A percentile compares a stretch with the other conserved stretches of the same genome.
phyloP scores from a whole-genome alignment of 2,329 filamentous ascomycete genomes.

The Pestalotiopsis sp. region DNA sequence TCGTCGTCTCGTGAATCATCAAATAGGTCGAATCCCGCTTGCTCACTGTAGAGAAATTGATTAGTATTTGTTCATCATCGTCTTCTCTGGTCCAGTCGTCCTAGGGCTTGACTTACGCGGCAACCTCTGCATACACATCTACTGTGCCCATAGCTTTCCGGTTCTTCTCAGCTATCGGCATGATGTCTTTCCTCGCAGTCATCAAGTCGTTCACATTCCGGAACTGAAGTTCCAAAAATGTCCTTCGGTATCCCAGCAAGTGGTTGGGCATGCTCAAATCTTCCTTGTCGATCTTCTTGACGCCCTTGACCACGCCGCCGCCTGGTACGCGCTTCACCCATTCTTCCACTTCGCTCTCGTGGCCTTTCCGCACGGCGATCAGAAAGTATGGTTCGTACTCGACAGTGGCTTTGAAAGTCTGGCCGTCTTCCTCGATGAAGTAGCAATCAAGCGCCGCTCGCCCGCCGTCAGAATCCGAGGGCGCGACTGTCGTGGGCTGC shows the following conservation, averaged over 20 bases:
- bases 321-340: slow-evolving; percentile 80
- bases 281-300: slow-evolving; percentile 84
- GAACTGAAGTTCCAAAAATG: slow-evolving; percentile 86
- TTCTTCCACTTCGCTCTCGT: slow-evolving; percentile 93
- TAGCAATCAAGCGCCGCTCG: slow-evolving; percentile 94
- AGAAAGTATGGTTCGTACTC: slow-evolving; percentile 98
- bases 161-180: slow-evolving; percentile 94
- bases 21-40: slow-evolving; percentile 80
- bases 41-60: slow-evolving; percentile 29
- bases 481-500: slow-evolving; percentile 76
- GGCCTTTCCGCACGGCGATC: slow-evolving; percentile 84
- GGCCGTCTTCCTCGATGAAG: slow-evolving; percentile 87
- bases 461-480: slow-evolving; percentile 77
- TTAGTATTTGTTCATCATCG: not conserved
- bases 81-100: not conserved
- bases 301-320: slow-evolving; percentile 80
- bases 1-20: slow-evolving; percentile 84
- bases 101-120: slow-evolving; percentile 61
- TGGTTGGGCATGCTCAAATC: slow-evolving; percentile 96
- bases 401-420: slow-evolving; percentile 92
- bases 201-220: slow-evolving; percentile 85
- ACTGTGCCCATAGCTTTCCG: slow-evolving; percentile 95
- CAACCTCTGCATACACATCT: slow-evolving; percentile 97
- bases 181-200: slow-evolving; percentile 79
- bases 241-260: slow-evolving; percentile 85